These are phyloP conservation scores for Periconia macrospinosa DNA, from an alignment of 2,329 filamentous ascomycete genomes.

Conservation along the genomic window DNA sequence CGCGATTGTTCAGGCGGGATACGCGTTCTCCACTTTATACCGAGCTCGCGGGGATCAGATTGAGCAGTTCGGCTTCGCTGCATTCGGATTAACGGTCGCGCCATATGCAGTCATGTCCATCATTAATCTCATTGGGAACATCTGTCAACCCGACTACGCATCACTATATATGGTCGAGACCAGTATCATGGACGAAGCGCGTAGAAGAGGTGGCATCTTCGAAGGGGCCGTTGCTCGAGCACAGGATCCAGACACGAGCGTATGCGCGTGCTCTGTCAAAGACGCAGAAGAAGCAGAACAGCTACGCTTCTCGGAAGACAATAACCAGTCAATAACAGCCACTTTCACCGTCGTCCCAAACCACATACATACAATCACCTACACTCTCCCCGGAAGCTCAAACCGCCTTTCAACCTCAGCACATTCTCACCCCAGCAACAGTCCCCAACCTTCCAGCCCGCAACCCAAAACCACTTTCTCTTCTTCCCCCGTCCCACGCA, in stretches of 20 bases:
- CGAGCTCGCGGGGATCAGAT: conserved; percentile 32
- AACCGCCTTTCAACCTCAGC: neutral
- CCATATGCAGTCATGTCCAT: conserved; percentile 43
- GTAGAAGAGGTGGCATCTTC: conserved; percentile 22
- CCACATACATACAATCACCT: too few species aligned
- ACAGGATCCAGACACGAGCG: conserved; percentile 3
- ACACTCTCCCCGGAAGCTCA: too few species aligned
- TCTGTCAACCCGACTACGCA: conserved; percentile 31
- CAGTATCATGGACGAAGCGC: conserved; percentile 32
- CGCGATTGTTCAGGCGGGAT: conserved; percentile 32
- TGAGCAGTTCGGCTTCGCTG: conserved; percentile 36
- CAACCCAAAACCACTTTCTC: neutral
- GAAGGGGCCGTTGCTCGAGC: conserved; percentile 23
- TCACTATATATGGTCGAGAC: conserved; percentile 30
- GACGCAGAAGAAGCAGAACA: conserved; percentile 6
- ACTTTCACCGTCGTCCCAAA: neutral
- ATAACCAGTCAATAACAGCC: neutral
- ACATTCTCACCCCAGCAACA: neutral
- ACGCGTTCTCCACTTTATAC: conserved; percentile 30
- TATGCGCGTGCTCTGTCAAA: conserved; percentile 1
- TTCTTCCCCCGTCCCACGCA: neutral
- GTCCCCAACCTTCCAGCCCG: neutral
- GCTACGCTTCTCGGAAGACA: conserved; percentile 6
- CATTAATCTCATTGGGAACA: conserved; percentile 35
- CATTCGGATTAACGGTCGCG: conserved; percentile 40